A percentile compares a stretch with the other conserved stretches of the same genome.
Evolutionary conservation across 129 eudicot genomes (phyloP).

Genomic region (Smallanthus sonchifolius): DNA sequence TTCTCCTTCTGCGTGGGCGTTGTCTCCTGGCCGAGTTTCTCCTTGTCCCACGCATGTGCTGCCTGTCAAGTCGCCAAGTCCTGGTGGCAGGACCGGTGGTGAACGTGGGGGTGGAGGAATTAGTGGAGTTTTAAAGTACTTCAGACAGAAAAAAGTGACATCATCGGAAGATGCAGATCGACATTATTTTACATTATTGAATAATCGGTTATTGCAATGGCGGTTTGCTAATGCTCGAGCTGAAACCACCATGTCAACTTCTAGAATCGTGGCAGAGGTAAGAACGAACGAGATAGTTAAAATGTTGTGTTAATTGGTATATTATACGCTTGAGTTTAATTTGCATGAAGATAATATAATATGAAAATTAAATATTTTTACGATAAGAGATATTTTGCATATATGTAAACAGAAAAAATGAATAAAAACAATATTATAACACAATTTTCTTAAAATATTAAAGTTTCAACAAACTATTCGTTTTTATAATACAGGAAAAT

Average conservation of each 20-base stretch:
- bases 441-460: too few species aligned
- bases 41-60: slow-evolving; percentile 22
- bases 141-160: slow-evolving; percentile 51
- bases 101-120: slow-evolving; percentile 29
- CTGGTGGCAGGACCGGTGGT: slow-evolving; percentile 4
- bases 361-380: too few species aligned
- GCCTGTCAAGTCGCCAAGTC: slow-evolving; percentile 42
- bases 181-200: slow-evolving; percentile 33
- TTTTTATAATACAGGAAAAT: too few species aligned
- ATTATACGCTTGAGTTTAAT: too few species aligned
- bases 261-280: slow-evolving; percentile 58
- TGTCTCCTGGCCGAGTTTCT: slow-evolving; percentile 47
- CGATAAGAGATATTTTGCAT: too few species aligned
- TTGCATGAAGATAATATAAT: too few species aligned
- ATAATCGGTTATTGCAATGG: slow-evolving; percentile 76
- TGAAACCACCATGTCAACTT: slow-evolving; percentile 33
- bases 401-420: too few species aligned
- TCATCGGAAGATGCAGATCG: slow-evolving; percentile 39
- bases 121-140: slow-evolving; percentile 63
- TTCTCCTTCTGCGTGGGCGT: slow-evolving; percentile 82
- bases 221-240: slow-evolving; percentile 79
- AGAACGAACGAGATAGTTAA: neutral
- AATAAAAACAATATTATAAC: too few species aligned
- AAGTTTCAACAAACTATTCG: too few species aligned
- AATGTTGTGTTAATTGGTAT: too few species aligned